Evolutionary conservation across 768 basidiomycete species (phyloP).

Genomic region (Lactifluus piperatus): DNA sequence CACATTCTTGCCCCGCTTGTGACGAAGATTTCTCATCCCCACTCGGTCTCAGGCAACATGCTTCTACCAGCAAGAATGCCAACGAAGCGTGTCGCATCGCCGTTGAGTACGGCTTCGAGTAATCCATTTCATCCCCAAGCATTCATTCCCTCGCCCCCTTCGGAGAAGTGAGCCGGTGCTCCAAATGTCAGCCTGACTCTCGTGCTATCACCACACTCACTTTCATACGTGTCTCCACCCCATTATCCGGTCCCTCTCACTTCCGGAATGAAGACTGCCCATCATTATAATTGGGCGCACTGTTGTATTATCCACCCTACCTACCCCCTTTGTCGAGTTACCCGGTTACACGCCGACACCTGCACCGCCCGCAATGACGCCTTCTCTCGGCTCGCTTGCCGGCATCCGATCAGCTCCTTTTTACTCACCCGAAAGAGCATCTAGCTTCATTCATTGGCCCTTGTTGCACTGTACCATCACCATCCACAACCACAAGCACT

Average conservation of each 20-base stretch:
- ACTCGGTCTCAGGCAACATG: slow-evolving; percentile 56
- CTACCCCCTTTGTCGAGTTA: slow-evolving; percentile 2
- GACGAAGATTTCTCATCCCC: slow-evolving; percentile 55
- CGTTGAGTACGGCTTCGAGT: slow-evolving; percentile 68
- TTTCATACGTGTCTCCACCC: neutral
- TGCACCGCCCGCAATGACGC: slow-evolving; percentile 3
- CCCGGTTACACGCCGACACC: slow-evolving; percentile 2
- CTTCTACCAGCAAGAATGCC: slow-evolving; percentile 34
- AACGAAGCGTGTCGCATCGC: slow-evolving; percentile 66
- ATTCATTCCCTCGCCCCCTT: neutral
- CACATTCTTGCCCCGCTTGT: slow-evolving; percentile 67
- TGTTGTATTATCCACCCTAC: neutral
- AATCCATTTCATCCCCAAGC: slow-evolving; percentile 8
- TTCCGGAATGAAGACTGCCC: neutral
- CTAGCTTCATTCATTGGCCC: slow-evolving; percentile 11
- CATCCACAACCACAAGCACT: slow-evolving; percentile 11
- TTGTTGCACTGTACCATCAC: slow-evolving; percentile 17
- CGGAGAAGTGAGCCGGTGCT: neutral
- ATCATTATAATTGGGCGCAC: neutral
- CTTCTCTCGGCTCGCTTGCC: slow-evolving; percentile 8
- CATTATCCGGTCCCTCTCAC: neutral
- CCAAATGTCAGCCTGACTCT: too few relatives aligned
- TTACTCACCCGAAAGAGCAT: slow-evolving; percentile 15
- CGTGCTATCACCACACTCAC: neutral
- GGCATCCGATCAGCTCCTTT: slow-evolving; percentile 13